Percentiles rank a stretch among this genome's conserved stretches.
Evolutionary conservation across 305 asterid species (phyloP).

Genomic region (Solanum hybrid): DNA sequence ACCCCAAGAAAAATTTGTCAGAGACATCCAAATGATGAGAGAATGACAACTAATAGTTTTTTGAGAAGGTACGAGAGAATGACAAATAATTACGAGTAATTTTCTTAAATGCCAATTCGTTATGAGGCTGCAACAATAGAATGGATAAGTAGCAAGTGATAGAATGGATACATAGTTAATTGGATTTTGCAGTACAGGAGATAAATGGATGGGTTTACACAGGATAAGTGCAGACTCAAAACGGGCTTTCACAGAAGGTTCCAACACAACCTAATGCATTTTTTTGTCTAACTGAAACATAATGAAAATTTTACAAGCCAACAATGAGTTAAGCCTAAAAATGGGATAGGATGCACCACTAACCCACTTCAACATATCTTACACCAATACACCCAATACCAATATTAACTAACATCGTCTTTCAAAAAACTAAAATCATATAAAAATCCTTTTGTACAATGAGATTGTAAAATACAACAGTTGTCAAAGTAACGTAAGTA

Average conservation of each 20-base stretch:
- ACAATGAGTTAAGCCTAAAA: neutral
- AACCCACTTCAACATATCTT: neutral
- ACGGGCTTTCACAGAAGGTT: neutral
- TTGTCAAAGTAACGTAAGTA: neutral
- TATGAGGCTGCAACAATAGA: neutral
- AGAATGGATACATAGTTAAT: neutral
- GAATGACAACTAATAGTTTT: neutral
- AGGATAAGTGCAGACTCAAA: neutral
- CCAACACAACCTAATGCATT: neutral
- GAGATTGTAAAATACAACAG: neutral
- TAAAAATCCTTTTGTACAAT: neutral
- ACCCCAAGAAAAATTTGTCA: neutral
- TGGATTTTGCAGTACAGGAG: neutral
- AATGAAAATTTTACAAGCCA: neutral
- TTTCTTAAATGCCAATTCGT: neutral
- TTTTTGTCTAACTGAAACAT: neutral
- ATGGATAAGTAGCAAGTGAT: neutral
- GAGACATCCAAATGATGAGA: neutral
- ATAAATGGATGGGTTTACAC: neutral
- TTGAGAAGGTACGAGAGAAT: neutral
- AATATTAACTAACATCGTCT: neutral
- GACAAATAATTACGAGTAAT: neutral
- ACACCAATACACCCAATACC: neutral
- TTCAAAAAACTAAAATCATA: neutral
- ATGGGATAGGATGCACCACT: neutral